Evolutionary conservation across 805 yeast species (phyloP).

Genomic region (Wickerhamiella siamensis): DNA sequence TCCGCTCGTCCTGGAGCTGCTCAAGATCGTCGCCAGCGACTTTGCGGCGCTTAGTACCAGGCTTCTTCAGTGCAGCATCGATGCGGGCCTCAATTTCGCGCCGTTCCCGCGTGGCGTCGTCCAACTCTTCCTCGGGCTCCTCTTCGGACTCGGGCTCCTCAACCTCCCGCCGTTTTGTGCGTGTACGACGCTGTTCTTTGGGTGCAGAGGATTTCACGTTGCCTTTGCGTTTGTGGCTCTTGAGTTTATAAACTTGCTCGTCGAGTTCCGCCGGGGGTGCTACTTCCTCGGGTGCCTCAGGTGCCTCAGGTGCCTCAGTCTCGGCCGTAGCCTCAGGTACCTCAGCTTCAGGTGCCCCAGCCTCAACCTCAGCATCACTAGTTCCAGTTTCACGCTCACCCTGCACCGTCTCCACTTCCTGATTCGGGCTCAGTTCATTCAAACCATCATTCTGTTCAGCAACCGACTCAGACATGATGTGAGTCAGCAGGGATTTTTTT

Average conservation of each 20-base stretch:
- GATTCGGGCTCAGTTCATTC: no score
- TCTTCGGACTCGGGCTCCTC: conserved; percentile 10
- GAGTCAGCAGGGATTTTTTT: background rate
- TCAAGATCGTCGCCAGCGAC: conserved; percentile 89
- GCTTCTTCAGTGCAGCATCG: conserved; percentile 54
- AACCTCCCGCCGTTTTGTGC: conserved; percentile 11
- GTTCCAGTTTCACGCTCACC: no score
- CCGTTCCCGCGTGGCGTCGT: conserved; percentile 37
- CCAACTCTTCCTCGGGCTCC: conserved; percentile 19
- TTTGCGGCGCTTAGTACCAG: conserved; percentile 36
- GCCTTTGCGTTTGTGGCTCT: conserved; percentile 23
- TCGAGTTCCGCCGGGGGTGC: conserved; percentile 23
- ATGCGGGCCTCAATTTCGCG: conserved; percentile 68
- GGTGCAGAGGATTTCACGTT: conserved; percentile 10
- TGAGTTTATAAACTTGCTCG: conserved; percentile 27
- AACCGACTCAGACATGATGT: background rate
- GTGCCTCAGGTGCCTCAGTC: conserved; percentile 19
- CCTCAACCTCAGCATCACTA: conserved; percentile 5
- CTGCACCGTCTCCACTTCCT: no score
- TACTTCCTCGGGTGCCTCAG: conserved; percentile 24
- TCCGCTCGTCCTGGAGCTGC: conserved; percentile 84
- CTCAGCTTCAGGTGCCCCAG: conserved; percentile 11
- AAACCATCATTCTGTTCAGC: background rate
- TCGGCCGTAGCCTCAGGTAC: conserved; percentile 14
- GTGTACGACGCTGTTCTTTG: conserved; percentile 8